These are phyloP conservation scores for Carallia pectinifolia DNA, from an alignment of 345 rosid species.

Conservation along the genomic window DNA sequence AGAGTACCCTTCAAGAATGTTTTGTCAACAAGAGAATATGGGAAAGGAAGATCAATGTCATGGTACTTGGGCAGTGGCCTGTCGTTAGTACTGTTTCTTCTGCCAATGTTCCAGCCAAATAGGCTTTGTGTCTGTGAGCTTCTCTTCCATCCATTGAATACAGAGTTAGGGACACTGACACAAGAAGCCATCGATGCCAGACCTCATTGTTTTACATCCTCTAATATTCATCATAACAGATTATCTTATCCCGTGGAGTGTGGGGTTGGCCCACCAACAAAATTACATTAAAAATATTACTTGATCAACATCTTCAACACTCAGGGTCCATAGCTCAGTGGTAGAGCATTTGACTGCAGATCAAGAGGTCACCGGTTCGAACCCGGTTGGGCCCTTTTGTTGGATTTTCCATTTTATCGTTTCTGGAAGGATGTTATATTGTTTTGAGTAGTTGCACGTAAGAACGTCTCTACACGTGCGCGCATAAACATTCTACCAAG, in stretches of 20 bases:
- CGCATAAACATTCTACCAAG: too few relatives aligned
- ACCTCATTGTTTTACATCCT: too few relatives aligned
- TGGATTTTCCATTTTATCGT: fast-evolving
- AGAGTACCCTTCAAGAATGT: constrained; percentile 63
- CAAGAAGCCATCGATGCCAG: constrained; percentile 44
- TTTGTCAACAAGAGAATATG: constrained; percentile 54
- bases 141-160: constrained; percentile 21
- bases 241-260: constrained; percentile 21
- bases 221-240: background rate
- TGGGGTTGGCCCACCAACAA: background rate
- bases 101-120: constrained; percentile 62
- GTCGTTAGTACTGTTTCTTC: constrained; percentile 26
- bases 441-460: too few relatives aligned
- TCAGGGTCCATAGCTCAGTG: constrained; percentile 35
- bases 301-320: fast-evolving
- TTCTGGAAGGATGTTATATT: background rate
- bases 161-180: constrained; percentile 38
- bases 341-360: constrained; percentile 42
- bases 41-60: constrained; percentile 56
- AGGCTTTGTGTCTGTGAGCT: constrained; percentile 37
- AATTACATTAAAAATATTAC: fast-evolving
- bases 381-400: constrained; percentile 33
- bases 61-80: constrained; percentile 47
- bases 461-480: too few relatives aligned
- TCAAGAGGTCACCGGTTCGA: constrained; percentile 42